phyloP scores from a whole-genome alignment of 140 eudicot species.

The Cichorium intybus region DNA sequence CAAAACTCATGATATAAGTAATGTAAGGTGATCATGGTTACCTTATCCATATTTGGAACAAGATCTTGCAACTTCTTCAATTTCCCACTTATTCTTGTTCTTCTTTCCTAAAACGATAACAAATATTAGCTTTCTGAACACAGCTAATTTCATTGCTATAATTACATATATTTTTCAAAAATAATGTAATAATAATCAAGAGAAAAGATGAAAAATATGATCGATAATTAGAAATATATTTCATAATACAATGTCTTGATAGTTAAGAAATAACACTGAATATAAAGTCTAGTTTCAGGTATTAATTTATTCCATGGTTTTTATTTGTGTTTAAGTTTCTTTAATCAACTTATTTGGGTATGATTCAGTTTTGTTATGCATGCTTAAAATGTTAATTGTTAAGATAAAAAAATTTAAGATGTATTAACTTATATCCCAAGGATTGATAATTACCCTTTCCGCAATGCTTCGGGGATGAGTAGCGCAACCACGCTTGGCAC shows the following conservation, averaged over 20 bases:
- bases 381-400: not conserved
- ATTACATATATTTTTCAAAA: too few species aligned
- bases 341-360: not conserved
- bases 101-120: constrained; percentile 56
- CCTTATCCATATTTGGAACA: constrained; percentile 98
- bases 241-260: too few species aligned
- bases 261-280: too few species aligned
- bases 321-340: not conserved
- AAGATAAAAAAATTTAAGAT: not conserved
- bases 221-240: too few species aligned
- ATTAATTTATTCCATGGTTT: not conserved
- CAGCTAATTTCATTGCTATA: too few species aligned
- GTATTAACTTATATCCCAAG: not conserved
- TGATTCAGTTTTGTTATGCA: not conserved
- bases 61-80: constrained; percentile 88
- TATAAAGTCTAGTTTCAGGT: too few species aligned
- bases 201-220: too few species aligned
- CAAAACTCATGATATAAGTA: not conserved
- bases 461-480: constrained; percentile 97
- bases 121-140: not conserved
- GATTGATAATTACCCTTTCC: constrained; percentile 50
- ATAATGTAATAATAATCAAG: too few species aligned
- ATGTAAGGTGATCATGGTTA: constrained; percentile 1
- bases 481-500: constrained; percentile 93
- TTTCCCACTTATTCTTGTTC: constrained; percentile 91